Evolutionary conservation across 345 rosid species (phyloP), one percentile per base, ranked within the genome.

Genomic region (Rhodamnia rubescens): DNA sequence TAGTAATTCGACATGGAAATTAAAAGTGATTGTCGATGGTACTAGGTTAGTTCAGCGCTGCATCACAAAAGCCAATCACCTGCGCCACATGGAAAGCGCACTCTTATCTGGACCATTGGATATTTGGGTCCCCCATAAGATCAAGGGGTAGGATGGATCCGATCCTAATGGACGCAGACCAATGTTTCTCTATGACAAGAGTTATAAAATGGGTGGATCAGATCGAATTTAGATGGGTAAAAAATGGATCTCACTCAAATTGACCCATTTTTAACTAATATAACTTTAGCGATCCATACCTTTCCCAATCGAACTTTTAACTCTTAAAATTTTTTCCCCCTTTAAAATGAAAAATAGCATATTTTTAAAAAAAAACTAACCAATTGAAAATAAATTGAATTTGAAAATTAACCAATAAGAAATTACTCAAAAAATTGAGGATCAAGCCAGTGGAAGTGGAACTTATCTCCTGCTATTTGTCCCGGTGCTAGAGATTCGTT

Each of bases 31-130:
- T 61, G 21, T 4, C 1, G 12, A n/a, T 0, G 5, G 40, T 0
- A 18, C 8, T 0, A 27, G 21, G 11, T 61, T 13, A 1, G 11
- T 64, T 7, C 20, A 16, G 4, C 16, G 15, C 22, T 29, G 0
- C 42, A 29, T 1, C 3, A 36, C 42, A 59, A 27, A 59, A 13
- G 40, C 74, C 36, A 13, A 59, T 12, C 74, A 6, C 74, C 27
- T 0, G 1, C 3, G 44, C 36, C 74, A 27, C 1, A 14, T 61
- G 0, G 12, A 32, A 32, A 22, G 12, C 36, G 22, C 7, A 29
- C 22, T 32, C 40, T 16, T 8, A 64, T 64, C 24, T 16, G 0
- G 12, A 64, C 22, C 75, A 32, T 32, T 32, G 5, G 32, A 29
- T 32, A 29, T 16, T 4, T 2, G 24, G 0, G 22, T 1, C 6